Conservation (phyloP, 306 rosid species). For the Rosa multiflora region DNA sequence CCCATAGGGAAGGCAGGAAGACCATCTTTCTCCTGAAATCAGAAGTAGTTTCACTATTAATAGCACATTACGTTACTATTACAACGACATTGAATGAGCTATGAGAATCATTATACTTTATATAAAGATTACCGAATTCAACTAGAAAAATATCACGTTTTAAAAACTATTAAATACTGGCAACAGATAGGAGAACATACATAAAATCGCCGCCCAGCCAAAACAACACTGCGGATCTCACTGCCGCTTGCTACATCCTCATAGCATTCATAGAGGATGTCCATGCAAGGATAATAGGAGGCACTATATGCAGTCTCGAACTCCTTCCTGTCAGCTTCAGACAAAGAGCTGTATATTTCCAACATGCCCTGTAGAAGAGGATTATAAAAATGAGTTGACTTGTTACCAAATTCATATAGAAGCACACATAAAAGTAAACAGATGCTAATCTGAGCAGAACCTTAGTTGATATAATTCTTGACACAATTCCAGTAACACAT, state of each 20-base stretch:
- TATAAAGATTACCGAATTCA: neutral
- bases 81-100: neutral
- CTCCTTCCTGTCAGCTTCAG: slow-evolving; percentile 74
- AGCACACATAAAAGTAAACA: neutral
- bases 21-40: slow-evolving; percentile 90
- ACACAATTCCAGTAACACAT: slow-evolving; percentile 76
- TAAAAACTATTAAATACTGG: neutral
- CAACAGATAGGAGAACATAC: slow-evolving; percentile 41
- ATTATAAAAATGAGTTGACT: neutral
- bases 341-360: slow-evolving; percentile 74
- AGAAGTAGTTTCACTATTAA: slow-evolving; percentile 11
- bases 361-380: slow-evolving; percentile 67
- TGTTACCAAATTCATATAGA: slow-evolving; percentile 5
- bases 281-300: slow-evolving; percentile 95
- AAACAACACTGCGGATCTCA: slow-evolving; percentile 95
- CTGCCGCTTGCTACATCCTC: slow-evolving; percentile 92
- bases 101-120: neutral
- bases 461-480: slow-evolving; percentile 85
- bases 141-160: neutral
- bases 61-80: neutral
- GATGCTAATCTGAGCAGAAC: slow-evolving; percentile 33
- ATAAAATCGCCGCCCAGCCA: slow-evolving; percentile 94
- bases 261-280: slow-evolving; percentile 92
- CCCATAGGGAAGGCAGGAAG: slow-evolving; percentile 99
- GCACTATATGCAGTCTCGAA: slow-evolving; percentile 96